Evolutionary conservation across 805 yeast genomes (phyloP), one percentile per base, ranked within the genome.

Genomic region (Starmerella potacharoeniae): DNA sequence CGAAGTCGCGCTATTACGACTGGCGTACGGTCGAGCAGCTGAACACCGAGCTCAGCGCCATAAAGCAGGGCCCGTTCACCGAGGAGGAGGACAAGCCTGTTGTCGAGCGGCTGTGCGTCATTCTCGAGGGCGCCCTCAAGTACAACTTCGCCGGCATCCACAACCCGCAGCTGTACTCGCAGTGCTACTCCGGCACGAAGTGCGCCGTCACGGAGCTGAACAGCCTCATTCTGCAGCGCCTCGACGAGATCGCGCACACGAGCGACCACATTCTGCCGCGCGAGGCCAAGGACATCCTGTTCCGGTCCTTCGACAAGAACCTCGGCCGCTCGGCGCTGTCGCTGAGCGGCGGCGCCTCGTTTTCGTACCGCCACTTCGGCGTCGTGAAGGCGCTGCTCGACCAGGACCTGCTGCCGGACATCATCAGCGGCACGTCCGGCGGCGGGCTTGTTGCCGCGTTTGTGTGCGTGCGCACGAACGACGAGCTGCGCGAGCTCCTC

Each of bases 81-180:
- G 2, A 11, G 22, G 62, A 65, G 3, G 64, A 68, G 3, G 61
- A 69, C 14, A 41, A 31, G 36, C 14, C 40, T 3, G 28, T 30
- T 5, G 49, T 54, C 4, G 77, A 76, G 17, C 81, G 79, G 49
- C 65, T 84, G 35, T 71, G 79, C 70, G 66, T 77, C 11, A 69
- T 81, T 7, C 68, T 86, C 36, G 87, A 82, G 59, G 80, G 80
- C 4, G 84, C 90, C 61, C 67, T 85, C 30, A 83, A 82, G 64
- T 74, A 79, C 51, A 85, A 86, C 64, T 86, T 84, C 70, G 89
- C 88, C 3, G 93, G 93, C 1, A 81, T 81, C 3, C 91, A 84
- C 65, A 83, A 84, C 63, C 77, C 86, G 36, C 74, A 77, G 54
- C 71, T 85, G 30, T 86, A 84, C 63, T 80, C 87, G 4, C 89